Percentiles rank a stretch among this genome's conserved stretches.
Evolutionary conservation across 2,329 filamentous ascomycete species (phyloP).

Genomic region (Zymoseptoria crescenta): DNA sequence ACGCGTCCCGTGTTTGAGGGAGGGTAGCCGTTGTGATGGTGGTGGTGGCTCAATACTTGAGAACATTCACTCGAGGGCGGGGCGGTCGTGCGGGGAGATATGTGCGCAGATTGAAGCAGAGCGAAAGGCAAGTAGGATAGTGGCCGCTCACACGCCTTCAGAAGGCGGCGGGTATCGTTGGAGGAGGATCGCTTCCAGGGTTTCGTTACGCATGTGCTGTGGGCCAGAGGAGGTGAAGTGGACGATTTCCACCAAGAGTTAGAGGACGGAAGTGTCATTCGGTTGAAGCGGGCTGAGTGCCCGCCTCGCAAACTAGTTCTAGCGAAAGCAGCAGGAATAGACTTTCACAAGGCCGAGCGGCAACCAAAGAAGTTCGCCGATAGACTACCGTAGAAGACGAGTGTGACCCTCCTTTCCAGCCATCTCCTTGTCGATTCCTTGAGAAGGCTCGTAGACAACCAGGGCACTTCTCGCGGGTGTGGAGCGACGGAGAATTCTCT

Average conservation of each 20-base stretch:
- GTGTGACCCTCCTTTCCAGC: neutral
- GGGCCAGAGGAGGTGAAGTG: neutral
- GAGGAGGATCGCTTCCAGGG: neutral
- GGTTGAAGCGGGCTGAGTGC: neutral
- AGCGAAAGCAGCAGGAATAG: neutral
- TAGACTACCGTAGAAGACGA: neutral
- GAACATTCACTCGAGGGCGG: neutral
- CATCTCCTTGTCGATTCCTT: neutral
- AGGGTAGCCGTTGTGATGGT: neutral
- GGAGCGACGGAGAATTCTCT: no score
- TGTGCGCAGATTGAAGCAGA: neutral
- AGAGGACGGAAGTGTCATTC: no score
- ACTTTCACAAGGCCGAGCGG: neutral
- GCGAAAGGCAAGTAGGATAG: neutral
- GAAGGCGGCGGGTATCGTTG: neutral
- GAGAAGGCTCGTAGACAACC: no score
- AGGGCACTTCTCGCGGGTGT: no score
- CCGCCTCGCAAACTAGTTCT: neutral
- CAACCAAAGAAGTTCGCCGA: neutral
- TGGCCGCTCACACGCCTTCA: constrained; percentile 1
- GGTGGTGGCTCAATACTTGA: neutral
- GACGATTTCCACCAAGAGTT: neutral
- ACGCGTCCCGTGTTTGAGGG: neutral
- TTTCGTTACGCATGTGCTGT: neutral
- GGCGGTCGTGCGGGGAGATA: neutral